Evolutionary conservation across 2,329 filamentous ascomycete genomes (phyloP).

Genomic region (Xylariaceae sp.): DNA sequence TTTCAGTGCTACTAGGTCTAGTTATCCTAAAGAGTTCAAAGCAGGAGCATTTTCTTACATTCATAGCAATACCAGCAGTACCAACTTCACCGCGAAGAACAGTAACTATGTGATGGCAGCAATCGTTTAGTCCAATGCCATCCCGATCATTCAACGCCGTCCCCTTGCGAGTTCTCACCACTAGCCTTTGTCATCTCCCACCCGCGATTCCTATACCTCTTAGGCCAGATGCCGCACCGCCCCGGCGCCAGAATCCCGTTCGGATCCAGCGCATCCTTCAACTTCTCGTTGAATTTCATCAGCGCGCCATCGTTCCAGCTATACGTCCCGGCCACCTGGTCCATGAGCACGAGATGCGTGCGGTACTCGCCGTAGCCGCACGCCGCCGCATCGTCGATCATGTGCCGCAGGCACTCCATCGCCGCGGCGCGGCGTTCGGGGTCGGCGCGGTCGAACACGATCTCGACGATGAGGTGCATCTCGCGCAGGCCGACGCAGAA

Average conservation of each 20-base stretch:
- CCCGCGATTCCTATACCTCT: conserved; percentile 37
- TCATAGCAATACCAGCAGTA: too few species aligned
- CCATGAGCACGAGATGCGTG: conserved; percentile 49
- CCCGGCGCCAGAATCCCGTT: conserved; percentile 39
- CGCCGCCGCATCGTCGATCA: conserved; percentile 43
- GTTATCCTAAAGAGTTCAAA: too few species aligned
- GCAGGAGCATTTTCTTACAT: too few species aligned
- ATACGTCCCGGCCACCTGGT: conserved; percentile 47
- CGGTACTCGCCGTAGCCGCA: conserved; percentile 48
- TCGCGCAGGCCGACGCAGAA: conserved; percentile 47
- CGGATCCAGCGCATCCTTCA: conserved; percentile 48
- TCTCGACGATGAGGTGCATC: conserved; percentile 45
- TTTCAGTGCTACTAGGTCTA: too few species aligned
- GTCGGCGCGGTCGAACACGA: conserved; percentile 38
- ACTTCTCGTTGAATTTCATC: conserved; percentile 44
- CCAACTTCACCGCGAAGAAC: too few species aligned
- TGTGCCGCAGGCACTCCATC: conserved; percentile 33
- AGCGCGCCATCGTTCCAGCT: conserved; percentile 45
- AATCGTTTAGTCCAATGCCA: too few species aligned
- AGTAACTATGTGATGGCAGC: too few species aligned
- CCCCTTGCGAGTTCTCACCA: conserved; percentile 36
- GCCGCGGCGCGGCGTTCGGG: conserved; percentile 28
- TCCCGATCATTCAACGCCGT: conserved; percentile 28
- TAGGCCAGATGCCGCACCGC: conserved; percentile 38
- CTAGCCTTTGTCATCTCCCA: conserved; percentile 42